Evolutionary conservation across 129 eudicot species (phyloP).

Genomic region (Centaurea solstitialis): DNA sequence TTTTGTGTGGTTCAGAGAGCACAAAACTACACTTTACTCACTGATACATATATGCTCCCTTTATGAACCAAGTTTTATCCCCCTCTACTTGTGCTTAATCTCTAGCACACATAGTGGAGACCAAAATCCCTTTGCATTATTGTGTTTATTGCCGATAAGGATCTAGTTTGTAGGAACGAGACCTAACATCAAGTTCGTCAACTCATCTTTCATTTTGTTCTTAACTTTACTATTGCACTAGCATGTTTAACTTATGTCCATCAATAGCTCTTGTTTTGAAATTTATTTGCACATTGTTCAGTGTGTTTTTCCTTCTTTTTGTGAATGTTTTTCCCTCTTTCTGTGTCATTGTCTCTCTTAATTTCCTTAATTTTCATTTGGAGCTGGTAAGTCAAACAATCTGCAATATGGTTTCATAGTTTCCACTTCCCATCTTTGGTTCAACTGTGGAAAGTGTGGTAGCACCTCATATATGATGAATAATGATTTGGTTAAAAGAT

Average conservation of each 20-base stretch:
- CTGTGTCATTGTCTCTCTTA: background rate
- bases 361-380: background rate
- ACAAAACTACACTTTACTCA: background rate
- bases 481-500: background rate
- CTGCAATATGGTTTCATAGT: background rate
- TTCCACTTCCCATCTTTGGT: background rate
- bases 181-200: no score
- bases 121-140: background rate
- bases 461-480: background rate
- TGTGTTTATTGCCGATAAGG: background rate
- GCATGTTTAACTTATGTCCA: background rate
- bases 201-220: background rate
- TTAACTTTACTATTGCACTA: background rate
- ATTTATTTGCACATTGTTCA: background rate
- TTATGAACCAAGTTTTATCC: background rate
- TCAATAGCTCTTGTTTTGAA: background rate
- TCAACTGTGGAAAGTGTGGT: background rate
- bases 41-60: background rate
- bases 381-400: background rate
- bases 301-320: background rate
- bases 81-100: background rate
- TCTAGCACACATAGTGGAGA: background rate
- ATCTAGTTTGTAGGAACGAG: no score
- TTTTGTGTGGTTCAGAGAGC: background rate
- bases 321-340: background rate